Conservation (phyloP, 495 filamentous ascomycete genomes). For the Daldinia caldariorum region DNA sequence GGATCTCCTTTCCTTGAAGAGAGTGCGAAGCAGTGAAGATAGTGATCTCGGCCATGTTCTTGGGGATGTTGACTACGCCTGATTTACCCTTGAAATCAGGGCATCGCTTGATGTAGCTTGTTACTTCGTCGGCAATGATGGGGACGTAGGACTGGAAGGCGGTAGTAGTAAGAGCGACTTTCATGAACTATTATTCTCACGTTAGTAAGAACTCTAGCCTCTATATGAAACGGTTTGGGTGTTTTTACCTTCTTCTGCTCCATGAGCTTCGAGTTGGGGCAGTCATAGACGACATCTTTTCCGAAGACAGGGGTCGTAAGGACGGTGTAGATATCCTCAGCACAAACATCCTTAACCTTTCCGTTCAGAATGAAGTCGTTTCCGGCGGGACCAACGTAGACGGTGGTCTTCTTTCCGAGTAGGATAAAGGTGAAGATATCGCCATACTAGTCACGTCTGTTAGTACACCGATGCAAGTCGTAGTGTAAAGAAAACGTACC, state of each 20-base stretch:
- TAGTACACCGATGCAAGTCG: conserved; percentile 31
- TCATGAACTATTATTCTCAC: conserved; percentile 71
- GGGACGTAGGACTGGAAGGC: conserved; percentile 82
- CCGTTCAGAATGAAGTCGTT: conserved; percentile 91
- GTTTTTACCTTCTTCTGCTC: conserved; percentile 75
- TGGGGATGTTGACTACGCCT: conserved; percentile 71
- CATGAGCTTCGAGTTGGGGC: conserved; percentile 85
- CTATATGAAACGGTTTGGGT: background rate
- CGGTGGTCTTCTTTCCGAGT: conserved; percentile 78
- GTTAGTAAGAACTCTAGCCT: conserved; percentile 15
- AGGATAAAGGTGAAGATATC: conserved; percentile 84
- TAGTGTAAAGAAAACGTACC: conserved; percentile 57
- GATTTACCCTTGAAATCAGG: conserved; percentile 72
- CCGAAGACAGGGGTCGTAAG: conserved; percentile 89
- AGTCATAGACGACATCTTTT: conserved; percentile 87
- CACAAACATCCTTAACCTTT: conserved; percentile 81
- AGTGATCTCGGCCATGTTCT: conserved; percentile 83
- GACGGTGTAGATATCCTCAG: conserved; percentile 83
- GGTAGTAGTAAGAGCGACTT: conserved; percentile 79
- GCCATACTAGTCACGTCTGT: conserved; percentile 66
- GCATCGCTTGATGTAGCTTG: conserved; percentile 71
- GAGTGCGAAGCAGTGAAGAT: conserved; percentile 84
- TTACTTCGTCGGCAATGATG: conserved; percentile 79
- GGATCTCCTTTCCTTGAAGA: conserved; percentile 83
- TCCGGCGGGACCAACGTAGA: conserved; percentile 78